Percentiles rank a stretch among this genome's conserved stretches.
These are phyloP conservation scores for Astrocystis sublimbata DNA, from an alignment of 495 filamentous ascomycete species.

Conservation along the genomic window DNA sequence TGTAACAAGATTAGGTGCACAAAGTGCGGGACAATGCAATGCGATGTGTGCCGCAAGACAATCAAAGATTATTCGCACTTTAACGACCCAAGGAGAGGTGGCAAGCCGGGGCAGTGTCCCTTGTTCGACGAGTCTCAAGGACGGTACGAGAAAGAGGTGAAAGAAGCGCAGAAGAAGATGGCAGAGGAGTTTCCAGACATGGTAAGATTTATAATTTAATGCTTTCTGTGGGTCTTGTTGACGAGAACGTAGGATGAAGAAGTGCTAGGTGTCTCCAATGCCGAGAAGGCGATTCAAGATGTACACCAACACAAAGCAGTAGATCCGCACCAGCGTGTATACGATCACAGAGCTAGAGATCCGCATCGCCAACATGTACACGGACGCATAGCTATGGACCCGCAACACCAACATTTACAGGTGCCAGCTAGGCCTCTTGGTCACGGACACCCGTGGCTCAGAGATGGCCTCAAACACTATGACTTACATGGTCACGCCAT, in stretches of 20 bases:
- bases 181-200: conserved; percentile 61
- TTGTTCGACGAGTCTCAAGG: conserved; percentile 63
- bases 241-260: conserved; percentile 10
- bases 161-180: conserved; percentile 57
- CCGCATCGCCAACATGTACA: background rate
- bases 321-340: background rate
- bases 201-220: conserved; percentile 22
- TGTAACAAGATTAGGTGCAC: conserved; percentile 84
- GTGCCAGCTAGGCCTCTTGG: too few species aligned
- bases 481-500: too few species aligned
- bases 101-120: conserved; percentile 58
- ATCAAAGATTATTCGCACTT: conserved; percentile 54
- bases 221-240: background rate
- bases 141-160: conserved; percentile 67
- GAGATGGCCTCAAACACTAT: too few species aligned
- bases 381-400: background rate
- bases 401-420: too few species aligned
- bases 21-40: conserved; percentile 62
- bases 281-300: background rate
- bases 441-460: too few species aligned
- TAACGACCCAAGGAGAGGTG: conserved; percentile 46
- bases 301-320: background rate
- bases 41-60: conserved; percentile 71
- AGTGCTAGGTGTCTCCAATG: background rate
- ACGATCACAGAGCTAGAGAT: background rate